Evolutionary conservation across 2,329 filamentous ascomycete genomes (phyloP), one percentile per base, ranked within the genome.

Genomic region (Triangularia setosa): DNA sequence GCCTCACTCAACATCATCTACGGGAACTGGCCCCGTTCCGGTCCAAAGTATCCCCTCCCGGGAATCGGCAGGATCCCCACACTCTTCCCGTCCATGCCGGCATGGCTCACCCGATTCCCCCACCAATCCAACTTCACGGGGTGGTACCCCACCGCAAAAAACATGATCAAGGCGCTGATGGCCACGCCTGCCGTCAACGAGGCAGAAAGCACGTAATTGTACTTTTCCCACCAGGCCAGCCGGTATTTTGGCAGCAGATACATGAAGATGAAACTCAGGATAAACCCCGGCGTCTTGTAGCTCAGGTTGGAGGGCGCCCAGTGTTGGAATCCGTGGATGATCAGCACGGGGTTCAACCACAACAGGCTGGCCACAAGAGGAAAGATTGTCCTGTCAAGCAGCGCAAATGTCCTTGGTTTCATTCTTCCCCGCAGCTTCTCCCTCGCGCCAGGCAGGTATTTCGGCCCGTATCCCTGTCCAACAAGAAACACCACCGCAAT

Each of bases 141-240:
- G 60, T 77, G 73, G 56, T 78, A 80, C 1, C 74, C 74, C 4
- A 81, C 71, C 4, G 77, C 78, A 60, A 80, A 81, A 70, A 80
- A 79, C 70, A 79, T 78, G 66, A 81, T 67, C 18, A 81, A 70
- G 12, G 75, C 79, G 44, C 73, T 75, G 53, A 81, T 68, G 25
- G 79, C 79, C 3, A 81, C 73, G 7, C 78, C 79, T 4, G 76
- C 77, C 9, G 75, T 77, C 60, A 81, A 68, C 5, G 77, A 77
- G 0, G 79, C 77, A 9, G 77, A 79, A 2, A 81, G 70, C 2
- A 79, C 75, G 67, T 80, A 81, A 70, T 80, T 80, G 71, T 81
- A 82, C 73, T 81, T 78, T 55, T 78, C 74, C 78, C 78, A 81
- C 77, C 78, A 80, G 1, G 78, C 78, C 57, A 78, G 67, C 12